phyloP scores from a whole-genome alignment of 768 basidiomycete genomes.

The Collybia mongolica region DNA sequence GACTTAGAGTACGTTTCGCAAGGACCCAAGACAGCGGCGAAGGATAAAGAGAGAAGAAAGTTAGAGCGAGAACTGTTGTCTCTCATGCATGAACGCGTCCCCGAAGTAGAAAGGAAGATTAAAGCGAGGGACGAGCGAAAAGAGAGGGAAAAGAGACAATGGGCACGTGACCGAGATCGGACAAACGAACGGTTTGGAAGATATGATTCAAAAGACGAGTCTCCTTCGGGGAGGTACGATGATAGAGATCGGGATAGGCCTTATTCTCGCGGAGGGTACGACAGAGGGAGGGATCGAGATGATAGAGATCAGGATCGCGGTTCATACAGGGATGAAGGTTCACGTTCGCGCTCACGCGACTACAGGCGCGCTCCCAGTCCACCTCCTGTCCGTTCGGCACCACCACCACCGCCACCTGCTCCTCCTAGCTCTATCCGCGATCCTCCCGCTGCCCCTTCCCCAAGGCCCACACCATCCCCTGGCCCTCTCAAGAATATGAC shows the following conservation, averaged over 20 bases:
- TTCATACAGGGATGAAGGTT: slow-evolving; percentile 27
- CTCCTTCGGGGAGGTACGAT: slow-evolving; percentile 44
- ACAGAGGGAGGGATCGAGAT: slow-evolving; percentile 13
- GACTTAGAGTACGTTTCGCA: slow-evolving; percentile 87
- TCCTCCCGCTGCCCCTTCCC: slow-evolving; percentile 49
- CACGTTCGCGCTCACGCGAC: slow-evolving; percentile 28
- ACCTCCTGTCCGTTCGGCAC: slow-evolving; percentile 46
- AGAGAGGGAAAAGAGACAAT: slow-evolving; percentile 76
- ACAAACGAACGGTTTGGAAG: slow-evolving; percentile 81
- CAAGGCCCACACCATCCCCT: slow-evolving; percentile 47
- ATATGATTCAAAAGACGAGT: slow-evolving; percentile 53
- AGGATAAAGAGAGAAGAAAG: slow-evolving; percentile 83
- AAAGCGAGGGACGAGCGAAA: slow-evolving; percentile 75
- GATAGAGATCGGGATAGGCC: slow-evolving; percentile 24
- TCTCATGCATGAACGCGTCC: slow-evolving; percentile 88
- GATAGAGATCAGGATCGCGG: slow-evolving; percentile 41
- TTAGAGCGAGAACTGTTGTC: slow-evolving; percentile 85
- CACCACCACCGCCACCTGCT: slow-evolving; percentile 52
- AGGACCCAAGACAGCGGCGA: slow-evolving; percentile 65
- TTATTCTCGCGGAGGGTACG: slow-evolving; percentile 12
- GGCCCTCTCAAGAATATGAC: slow-evolving; percentile 77
- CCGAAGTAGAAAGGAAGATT: slow-evolving; percentile 85
- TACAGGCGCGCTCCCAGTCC: slow-evolving; percentile 42
- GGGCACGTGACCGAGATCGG: slow-evolving; percentile 75
- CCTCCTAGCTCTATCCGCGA: slow-evolving; percentile 35